phyloP scores from a whole-genome alignment of 352 stramenopile species.

The Plasmopara viticola region DNA sequence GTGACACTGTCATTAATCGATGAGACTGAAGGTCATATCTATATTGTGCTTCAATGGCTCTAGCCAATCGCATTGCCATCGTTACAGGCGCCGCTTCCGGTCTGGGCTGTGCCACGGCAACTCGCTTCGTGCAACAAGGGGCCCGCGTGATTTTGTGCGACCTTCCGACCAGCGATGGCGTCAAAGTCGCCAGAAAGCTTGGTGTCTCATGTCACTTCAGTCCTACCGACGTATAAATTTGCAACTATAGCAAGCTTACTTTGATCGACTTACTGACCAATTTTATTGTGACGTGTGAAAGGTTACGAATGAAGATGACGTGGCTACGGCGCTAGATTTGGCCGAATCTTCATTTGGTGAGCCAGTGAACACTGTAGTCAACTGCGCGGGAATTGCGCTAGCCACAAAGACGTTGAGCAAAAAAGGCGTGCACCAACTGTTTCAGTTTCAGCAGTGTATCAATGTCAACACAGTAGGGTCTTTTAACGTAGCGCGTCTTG shows the following conservation, averaged over 20 bases:
- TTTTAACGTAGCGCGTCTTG: conserved; percentile 96
- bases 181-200: conserved; percentile 68
- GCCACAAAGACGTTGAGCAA: conserved; percentile 90
- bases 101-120: conserved; percentile 90
- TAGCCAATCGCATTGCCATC: conserved; percentile 74
- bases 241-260: not conserved
- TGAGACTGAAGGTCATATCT: conserved; percentile 11
- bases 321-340: conserved; percentile 85
- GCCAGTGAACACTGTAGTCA: conserved; percentile 91
- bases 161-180: conserved; percentile 75
- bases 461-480: conserved; percentile 95
- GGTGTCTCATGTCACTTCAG: conserved; percentile 78
- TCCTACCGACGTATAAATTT: conserved; percentile 52
- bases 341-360: conserved; percentile 89
- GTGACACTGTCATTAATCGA: not conserved
- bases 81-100: conserved; percentile 91
- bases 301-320: conserved; percentile 89
- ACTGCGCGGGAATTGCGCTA: conserved; percentile 93
- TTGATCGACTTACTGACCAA: no score
- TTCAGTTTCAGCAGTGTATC: conserved; percentile 93
- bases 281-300: conserved; percentile 18
- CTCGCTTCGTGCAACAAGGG: conserved; percentile 84
- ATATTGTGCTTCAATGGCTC: conserved; percentile 30
- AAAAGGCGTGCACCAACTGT: conserved; percentile 88
- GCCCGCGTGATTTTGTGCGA: conserved; percentile 91